These are phyloP conservation scores for Leccinum huronense DNA, from an alignment of 1,284 basidiomycete species.

Conservation along the genomic window DNA sequence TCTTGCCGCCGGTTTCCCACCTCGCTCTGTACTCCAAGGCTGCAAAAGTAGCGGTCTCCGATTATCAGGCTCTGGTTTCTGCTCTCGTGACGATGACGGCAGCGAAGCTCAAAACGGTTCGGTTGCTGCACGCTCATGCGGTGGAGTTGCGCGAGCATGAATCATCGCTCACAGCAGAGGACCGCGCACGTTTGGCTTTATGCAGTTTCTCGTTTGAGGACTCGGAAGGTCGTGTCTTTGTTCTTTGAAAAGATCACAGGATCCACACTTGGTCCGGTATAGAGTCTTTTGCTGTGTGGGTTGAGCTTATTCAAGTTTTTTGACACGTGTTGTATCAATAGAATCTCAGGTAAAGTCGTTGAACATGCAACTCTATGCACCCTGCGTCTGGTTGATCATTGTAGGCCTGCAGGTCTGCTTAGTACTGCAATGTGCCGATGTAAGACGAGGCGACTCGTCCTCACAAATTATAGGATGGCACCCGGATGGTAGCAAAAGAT, in stretches of 20 bases:
- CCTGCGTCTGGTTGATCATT: not conserved
- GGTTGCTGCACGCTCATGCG: constrained; percentile 21
- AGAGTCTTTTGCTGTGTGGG: not conserved
- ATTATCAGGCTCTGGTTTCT: constrained; percentile 20
- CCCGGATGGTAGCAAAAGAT: not conserved
- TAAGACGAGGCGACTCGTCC: not conserved
- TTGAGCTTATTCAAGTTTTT: not conserved
- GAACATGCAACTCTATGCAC: not conserved
- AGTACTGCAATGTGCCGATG: not conserved
- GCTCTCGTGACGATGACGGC: constrained; percentile 29
- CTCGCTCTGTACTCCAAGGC: constrained; percentile 28
- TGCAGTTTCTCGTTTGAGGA: constrained; percentile 28
- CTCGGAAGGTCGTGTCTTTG: constrained; percentile 20
- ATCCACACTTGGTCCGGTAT: not conserved
- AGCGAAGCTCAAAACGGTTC: constrained; percentile 24
- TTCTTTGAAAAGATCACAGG: constrained; percentile 11
- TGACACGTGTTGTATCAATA: constrained; percentile 1
- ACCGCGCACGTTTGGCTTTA: constrained; percentile 14
- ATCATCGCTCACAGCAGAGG: constrained; percentile 10
- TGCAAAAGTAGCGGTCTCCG: constrained; percentile 11
- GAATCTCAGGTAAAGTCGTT: not conserved
- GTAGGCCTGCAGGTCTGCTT: not conserved
- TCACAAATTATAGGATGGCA: not conserved
- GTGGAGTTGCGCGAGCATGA: constrained; percentile 14
- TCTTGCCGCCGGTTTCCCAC: constrained; percentile 27